Evolutionary conservation across 2,329 filamentous ascomycete genomes (phyloP).

Genomic region (Raffaelea ambrosiae): DNA sequence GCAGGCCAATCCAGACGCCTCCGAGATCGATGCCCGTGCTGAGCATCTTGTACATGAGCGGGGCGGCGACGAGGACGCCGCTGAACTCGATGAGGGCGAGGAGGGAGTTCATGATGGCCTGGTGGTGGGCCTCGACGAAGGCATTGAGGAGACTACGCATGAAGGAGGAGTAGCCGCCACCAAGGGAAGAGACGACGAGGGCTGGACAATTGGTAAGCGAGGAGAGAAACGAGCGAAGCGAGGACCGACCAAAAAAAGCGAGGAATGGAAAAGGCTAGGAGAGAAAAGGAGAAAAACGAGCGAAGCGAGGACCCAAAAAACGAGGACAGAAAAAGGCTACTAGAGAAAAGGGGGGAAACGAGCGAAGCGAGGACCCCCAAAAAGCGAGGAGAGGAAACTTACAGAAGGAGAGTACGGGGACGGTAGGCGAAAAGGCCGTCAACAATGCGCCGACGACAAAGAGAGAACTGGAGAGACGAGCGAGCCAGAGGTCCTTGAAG

Average conservation of each 20-base stretch:
- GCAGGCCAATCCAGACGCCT: slow-evolving; percentile 39
- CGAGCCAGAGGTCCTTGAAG: slow-evolving; percentile 31
- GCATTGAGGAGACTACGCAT: slow-evolving; percentile 42
- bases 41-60: slow-evolving; percentile 37
- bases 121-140: slow-evolving; percentile 43
- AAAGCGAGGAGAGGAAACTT: no score
- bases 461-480: slow-evolving; percentile 24
- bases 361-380: no score
- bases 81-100: slow-evolving; percentile 41
- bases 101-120: slow-evolving; percentile 45
- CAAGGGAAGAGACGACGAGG: slow-evolving; percentile 36
- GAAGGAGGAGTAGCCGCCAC: slow-evolving; percentile 32
- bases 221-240: not conserved
- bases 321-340: no score
- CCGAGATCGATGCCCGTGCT: slow-evolving; percentile 35
- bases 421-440: no score
- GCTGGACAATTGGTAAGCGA: slow-evolving; percentile 14
- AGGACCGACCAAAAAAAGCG: slow-evolving; percentile 11
- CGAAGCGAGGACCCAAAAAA: no score
- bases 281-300: no score
- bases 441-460: slow-evolving; percentile 24
- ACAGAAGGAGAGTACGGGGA: no score
- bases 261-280: slow-evolving; percentile 27
- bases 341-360: no score
- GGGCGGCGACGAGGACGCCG: slow-evolving; percentile 37